phyloP scores from a whole-genome alignment of 495 filamentous ascomycete genomes.

The Neurospora tetraspora region DNA sequence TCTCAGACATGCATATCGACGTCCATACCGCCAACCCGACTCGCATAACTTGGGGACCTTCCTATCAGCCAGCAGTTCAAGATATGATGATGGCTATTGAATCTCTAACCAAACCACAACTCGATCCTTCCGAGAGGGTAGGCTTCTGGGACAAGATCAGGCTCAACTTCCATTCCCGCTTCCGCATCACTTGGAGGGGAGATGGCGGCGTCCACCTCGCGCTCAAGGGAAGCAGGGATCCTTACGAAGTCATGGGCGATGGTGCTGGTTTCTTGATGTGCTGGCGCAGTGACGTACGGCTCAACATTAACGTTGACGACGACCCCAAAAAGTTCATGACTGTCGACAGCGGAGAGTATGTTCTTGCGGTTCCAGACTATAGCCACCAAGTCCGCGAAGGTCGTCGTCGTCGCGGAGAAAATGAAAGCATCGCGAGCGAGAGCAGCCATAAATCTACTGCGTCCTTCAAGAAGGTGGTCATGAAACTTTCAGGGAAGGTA shows the following conservation, averaged over 20 bases:
- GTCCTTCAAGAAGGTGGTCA: conserved; percentile 91
- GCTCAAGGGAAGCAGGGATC: conserved; percentile 86
- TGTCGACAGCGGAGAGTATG: conserved; percentile 87
- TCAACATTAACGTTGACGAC: conserved; percentile 69
- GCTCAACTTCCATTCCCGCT: conserved; percentile 85
- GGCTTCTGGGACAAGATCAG: conserved; percentile 99
- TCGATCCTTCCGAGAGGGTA: conserved; percentile 85
- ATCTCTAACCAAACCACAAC: conserved; percentile 87
- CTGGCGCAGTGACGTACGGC: conserved; percentile 85
- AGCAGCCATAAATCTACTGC: conserved; percentile 62
- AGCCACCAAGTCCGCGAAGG: conserved; percentile 72
- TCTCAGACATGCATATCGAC: conserved; percentile 80
- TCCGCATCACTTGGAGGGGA: conserved; percentile 81
- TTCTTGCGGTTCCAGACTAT: conserved; percentile 88
- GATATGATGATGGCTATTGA: conserved; percentile 99
- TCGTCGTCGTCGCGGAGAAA: conserved; percentile 45
- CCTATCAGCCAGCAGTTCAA: conserved; percentile 96
- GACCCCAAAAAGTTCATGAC: conserved; percentile 91
- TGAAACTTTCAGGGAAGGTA: conserved; percentile 95
- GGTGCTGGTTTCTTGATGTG: conserved; percentile 96
- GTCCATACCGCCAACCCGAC: conserved; percentile 90
- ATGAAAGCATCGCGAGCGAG: conserved; percentile 52
- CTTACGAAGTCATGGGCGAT: conserved; percentile 84
- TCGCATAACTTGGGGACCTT: conserved; percentile 90
- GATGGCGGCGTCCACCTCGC: conserved; percentile 94